Conservation (phyloP, 2,329 filamentous ascomycete genomes). For the Cladobotryum protrusum region DNA sequence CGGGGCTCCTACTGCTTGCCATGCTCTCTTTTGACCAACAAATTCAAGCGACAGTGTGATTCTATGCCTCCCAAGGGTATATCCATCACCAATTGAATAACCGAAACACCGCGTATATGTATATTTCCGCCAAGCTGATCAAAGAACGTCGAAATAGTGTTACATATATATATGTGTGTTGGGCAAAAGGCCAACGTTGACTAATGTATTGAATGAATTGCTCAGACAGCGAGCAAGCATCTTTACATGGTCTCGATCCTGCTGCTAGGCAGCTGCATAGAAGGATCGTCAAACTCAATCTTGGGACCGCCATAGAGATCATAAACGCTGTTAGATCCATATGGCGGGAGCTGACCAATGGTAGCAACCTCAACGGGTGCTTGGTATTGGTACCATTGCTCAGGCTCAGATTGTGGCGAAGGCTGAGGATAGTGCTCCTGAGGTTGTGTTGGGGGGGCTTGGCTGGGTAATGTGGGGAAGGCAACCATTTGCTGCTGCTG, state of each 20-base stretch:
- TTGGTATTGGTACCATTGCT: constrained; percentile 54
- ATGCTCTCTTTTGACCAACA: too few relatives aligned
- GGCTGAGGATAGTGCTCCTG: constrained; percentile 31
- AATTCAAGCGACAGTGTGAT: background rate
- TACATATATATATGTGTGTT: background rate
- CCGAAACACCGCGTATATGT: background rate
- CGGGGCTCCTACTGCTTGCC: too few relatives aligned
- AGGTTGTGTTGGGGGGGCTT: constrained; percentile 22
- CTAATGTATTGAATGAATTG: background rate
- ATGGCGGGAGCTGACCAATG: constrained; percentile 46
- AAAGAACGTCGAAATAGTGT: background rate
- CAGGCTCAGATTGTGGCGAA: constrained; percentile 36
- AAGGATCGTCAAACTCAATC: constrained; percentile 51
- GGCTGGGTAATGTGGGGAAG: constrained; percentile 36
- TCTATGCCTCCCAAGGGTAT: constrained; percentile 2
- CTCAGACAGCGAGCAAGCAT: background rate
- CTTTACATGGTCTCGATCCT: constrained; percentile 50
- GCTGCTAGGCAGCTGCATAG: constrained; percentile 54
- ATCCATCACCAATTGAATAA: background rate
- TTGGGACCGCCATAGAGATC: constrained; percentile 48
- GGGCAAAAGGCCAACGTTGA: background rate
- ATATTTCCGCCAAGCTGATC: constrained; percentile 2
- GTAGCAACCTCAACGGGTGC: constrained; percentile 50
- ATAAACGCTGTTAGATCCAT: constrained; percentile 41
- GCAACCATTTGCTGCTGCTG: constrained; percentile 36